A percentile compares a stretch with the other conserved stretches of the same genome.
Conservation (phyloP, 2,329 filamentous ascomycete species). For the Penicillium concentricum region DNA sequence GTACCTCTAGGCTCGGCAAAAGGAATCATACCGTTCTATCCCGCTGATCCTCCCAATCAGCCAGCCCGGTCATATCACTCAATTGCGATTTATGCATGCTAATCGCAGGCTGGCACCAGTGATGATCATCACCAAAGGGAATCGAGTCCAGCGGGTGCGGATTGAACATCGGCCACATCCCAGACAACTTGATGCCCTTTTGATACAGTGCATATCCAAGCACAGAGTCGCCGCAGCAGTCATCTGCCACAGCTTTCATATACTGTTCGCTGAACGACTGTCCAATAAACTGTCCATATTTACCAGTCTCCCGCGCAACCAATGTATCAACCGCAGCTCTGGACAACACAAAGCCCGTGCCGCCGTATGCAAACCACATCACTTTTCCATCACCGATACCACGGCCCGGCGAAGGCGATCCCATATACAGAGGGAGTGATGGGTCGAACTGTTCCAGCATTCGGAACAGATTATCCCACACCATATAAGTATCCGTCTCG, state of each 20-base stretch:
- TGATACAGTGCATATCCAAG: slow-evolving; percentile 50
- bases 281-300: slow-evolving; percentile 41
- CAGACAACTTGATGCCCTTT: slow-evolving; percentile 47
- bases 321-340: slow-evolving; percentile 47
- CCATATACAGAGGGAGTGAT: slow-evolving; percentile 48
- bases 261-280: slow-evolving; percentile 42
- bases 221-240: slow-evolving; percentile 56
- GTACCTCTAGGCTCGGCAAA: not conserved
- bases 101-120: slow-evolving; percentile 54
- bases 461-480: slow-evolving; percentile 49
- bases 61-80: slow-evolving; percentile 51
- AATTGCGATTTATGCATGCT: slow-evolving; percentile 51
- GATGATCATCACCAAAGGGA: slow-evolving; percentile 44
- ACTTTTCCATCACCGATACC: slow-evolving; percentile 10
- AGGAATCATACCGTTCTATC: slow-evolving; percentile 20
- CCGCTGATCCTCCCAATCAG: slow-evolving; percentile 42
- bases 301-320: slow-evolving; percentile 20
- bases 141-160: slow-evolving; percentile 52
- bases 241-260: slow-evolving; percentile 43
- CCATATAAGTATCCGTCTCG: slow-evolving; percentile 55
- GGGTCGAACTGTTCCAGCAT: slow-evolving; percentile 52
- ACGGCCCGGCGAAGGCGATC: slow-evolving; percentile 48
- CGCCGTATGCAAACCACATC: slow-evolving; percentile 51
- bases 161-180: slow-evolving; percentile 51
- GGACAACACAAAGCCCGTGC: slow-evolving; percentile 50